Base-by-base conservation (phyloP, 2,329 filamentous ascomycete species). In the Colletotrichum lupini region DNA sequence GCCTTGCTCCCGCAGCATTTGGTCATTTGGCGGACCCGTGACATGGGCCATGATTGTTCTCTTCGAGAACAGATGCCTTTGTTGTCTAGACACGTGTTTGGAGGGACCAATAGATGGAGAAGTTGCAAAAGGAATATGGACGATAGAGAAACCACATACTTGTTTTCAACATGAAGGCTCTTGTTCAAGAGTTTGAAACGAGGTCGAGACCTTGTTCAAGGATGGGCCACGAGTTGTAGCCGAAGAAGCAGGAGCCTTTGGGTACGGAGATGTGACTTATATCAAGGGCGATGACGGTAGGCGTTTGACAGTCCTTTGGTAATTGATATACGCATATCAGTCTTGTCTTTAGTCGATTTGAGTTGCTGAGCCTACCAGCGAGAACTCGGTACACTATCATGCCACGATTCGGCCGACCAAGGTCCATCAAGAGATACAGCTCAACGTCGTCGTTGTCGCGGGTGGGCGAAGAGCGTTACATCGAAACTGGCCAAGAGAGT, bases 1-100 rank as follows among this genome's bases (percentile, higher is more conserved):
- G 30, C n/a, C 30, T 67, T 2, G 46, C 30, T 8, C 61, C 71
- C 28, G 58, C 67, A 22, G n/a, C 49, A 9, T 63, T 62, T 52
- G 24, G 49, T 6, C 46, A 63, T 6, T 26, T 59, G 14, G 37
- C 61, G n/a, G 19, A 22, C 5, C 16, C 19, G 58, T 49, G 24
- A 58, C 9, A 12, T 5, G 16, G 52, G 9, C 4, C n/a, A 35
- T 66, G 22, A 9, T 6, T 30, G 62, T 8, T 19, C 28, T 12
- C 6, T 8, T 19, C 19, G 2, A n/a, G 7, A 24, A 28, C 32
- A 30, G 9, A 9, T 14, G 37, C 19, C 52, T 30, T 19, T n/a
- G 14, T 42, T 37, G 3, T 12, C 26, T 1, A 42, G 9, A 4
- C 8, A 19, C n/a, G 14, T 55, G 60, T 24, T 55, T 26, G 7